Evolutionary conservation across 768 basidiomycete genomes (phyloP), one percentile per base, ranked within the genome.

Genomic region (Dendrothele bispora): DNA sequence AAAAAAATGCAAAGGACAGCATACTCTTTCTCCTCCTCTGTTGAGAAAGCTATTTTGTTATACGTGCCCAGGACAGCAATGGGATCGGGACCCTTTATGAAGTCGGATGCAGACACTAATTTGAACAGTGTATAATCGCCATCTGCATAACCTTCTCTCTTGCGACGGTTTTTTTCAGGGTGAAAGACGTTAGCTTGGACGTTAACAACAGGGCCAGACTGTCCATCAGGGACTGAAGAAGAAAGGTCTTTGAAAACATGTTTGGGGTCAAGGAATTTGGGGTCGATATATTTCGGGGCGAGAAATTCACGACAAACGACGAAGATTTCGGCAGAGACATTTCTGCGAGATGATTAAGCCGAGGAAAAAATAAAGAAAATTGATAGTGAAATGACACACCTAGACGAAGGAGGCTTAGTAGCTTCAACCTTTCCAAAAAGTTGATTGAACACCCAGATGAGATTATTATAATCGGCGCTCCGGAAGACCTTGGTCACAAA

Each of bases 261-360:
- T 62, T 85, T 91, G 3, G 95, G 91, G 64, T 98, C 95, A 52
- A 99, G 84, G 70, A 99, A 97, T 69, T 95, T 97, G 12, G 95
- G 94, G 61, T 99, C 97, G 58, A 99, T 95, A 57, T 87, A 79
- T 66, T 91, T 93, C 3, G 97, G 97, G 7, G 95, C 93, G 48
- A 91, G 79, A 71, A 92, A 99, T 49, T 91, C 91, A 48, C 86
- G 87, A 67, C 97, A 99, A 41, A 98, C 91, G 57, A 99, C 97
- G 76, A 99, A 99, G 62, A 99, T 99, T 69, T 99, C 97, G 11
- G 97, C 97, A 36, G 97, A 99, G 36, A 99, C 97, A 71, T 95
- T 98, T 72, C 95, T 95, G 55, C 11, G 30, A 28, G 43, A 29
- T 20, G 22, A 12, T 39, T 15, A 30, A 32, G 18, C n/a, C 44